Base-by-base conservation (phyloP, 768 basidiomycete genomes). In the Chalciporus sphaerocephalus region DNA sequence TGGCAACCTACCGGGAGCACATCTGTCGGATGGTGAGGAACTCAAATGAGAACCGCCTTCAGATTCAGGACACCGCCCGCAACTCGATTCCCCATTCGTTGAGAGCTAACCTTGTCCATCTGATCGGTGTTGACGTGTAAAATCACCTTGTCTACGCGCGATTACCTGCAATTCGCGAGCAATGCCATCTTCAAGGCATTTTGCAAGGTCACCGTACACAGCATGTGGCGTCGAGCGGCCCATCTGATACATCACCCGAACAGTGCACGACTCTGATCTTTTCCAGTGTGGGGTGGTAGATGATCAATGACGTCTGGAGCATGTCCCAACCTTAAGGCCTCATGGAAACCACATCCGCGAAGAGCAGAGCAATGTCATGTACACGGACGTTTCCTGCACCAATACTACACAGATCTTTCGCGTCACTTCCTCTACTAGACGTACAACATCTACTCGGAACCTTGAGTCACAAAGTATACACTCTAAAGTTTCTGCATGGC, bases 401-500 rank as follows among this genome's bases (percentile, higher is more conserved):
- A 47, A 35, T 39, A 20, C 21, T 49, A 53, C 59, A 53, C 1
- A 13, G 35, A 39, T 34, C 50, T 36, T 15, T 32, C 34, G 34
- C 25, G 25, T 42, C 44, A 38, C 43, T 43, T 17, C 40, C 30
- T 43, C 30, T 22, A 24, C 21, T 48, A 42, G 15, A 37, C 43
- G 28, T 54, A 54, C 56, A 50, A 27, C 39, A 20, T 8, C 6
- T 15, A 11, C 16, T 25, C 41, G 37, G 15, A 27, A 23, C 33
- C 32, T 40, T 15, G 27, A n/a, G 23, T n/a, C 39, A 28, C 10
- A 21, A 27, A 12, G 23, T 18, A 30, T 27, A 32, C 40, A 15
- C 20, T 36, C 43, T 61, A 65, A 1, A 65, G 43, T 35, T 65
- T 93, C 69, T 93, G 92, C 92, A 94, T 94, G 51, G 92, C 93